A percentile compares a stretch with the other conserved stretches of the same genome.
Conservation (phyloP, 2,329 filamentous ascomycete species). For the Ophiostoma montium region DNA sequence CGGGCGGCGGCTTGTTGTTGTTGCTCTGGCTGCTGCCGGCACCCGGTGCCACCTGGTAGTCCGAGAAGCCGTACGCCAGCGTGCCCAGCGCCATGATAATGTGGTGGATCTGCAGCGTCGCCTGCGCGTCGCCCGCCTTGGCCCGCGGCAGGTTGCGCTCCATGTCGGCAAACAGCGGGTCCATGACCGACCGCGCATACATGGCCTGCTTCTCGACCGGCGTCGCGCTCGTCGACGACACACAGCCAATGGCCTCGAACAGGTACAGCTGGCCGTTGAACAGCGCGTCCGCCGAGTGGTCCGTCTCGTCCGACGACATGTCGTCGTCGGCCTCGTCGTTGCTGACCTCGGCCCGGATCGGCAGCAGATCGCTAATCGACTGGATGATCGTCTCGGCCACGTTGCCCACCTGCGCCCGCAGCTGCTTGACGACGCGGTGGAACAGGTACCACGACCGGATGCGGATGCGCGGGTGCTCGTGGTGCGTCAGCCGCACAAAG, state of each 20-base stretch:
- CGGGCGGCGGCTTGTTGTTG: conserved; percentile 31
- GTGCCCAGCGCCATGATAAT: conserved; percentile 93
- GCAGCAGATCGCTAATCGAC: conserved; percentile 74
- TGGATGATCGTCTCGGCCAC: conserved; percentile 85
- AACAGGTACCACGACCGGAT: conserved; percentile 95
- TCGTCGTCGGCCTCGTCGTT: conserved; percentile 71
- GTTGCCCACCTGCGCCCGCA: conserved; percentile 71
- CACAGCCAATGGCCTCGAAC: conserved; percentile 87
- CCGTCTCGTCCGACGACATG: conserved; percentile 87
- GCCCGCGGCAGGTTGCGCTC: conserved; percentile 64
- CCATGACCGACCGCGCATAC: conserved; percentile 77
- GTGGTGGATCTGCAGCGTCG: conserved; percentile 82
- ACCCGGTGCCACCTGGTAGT: conserved; percentile 49
- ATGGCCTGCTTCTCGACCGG: conserved; percentile 73
- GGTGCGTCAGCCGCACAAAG: conserved; percentile 83
- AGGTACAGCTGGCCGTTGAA: conserved; percentile 88
- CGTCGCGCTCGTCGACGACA: conserved; percentile 68
- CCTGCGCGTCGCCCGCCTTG: conserved; percentile 66
- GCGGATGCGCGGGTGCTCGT: conserved; percentile 73
- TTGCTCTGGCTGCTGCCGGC: conserved; percentile 31
- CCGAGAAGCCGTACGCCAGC: conserved; percentile 81
- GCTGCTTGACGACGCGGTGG: conserved; percentile 77
- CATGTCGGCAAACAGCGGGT: conserved; percentile 81
- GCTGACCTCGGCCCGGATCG: conserved; percentile 80
- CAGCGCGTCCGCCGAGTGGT: conserved; percentile 76